phyloP scores from a whole-genome alignment of 2,329 filamentous ascomycete species.

The Thelonectria blattea region DNA sequence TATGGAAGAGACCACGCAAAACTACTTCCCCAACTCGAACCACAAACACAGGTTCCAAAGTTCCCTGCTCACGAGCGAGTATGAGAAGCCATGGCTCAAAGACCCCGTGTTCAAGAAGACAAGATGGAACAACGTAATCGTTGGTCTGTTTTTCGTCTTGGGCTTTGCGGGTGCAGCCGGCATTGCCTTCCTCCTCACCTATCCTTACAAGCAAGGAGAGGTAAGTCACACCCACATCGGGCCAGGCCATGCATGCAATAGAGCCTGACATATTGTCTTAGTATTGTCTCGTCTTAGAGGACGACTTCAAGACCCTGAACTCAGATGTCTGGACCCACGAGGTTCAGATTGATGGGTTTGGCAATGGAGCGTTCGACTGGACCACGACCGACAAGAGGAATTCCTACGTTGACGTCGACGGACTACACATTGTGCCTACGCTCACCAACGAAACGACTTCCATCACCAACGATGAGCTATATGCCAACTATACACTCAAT shows the following conservation, averaged over 20 bases:
- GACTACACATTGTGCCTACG: conserved; percentile 62
- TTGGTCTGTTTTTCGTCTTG: conserved; percentile 40
- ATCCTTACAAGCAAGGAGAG: conserved; percentile 34
- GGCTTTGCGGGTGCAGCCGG: conserved; percentile 44
- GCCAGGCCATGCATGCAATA: background rate
- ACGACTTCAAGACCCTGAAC: conserved; percentile 55
- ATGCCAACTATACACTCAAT: conserved; percentile 51
- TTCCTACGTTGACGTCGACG: conserved; percentile 53
- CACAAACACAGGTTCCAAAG: conserved; percentile 5
- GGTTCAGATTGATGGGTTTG: conserved; percentile 50
- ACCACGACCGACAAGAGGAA: conserved; percentile 56
- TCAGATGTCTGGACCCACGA: conserved; percentile 55
- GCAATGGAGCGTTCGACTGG: conserved; percentile 61
- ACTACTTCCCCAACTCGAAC: conserved; percentile 3
- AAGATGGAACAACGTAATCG: conserved; percentile 45
- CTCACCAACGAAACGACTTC: conserved; percentile 50
- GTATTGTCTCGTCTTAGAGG: conserved; percentile 58
- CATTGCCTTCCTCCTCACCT: conserved; percentile 42
- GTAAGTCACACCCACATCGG: conserved; percentile 17
- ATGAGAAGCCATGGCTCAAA: conserved; percentile 49
- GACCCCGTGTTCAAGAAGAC: conserved; percentile 43
- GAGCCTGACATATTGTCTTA: conserved; percentile 25
- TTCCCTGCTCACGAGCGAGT: conserved; percentile 26
- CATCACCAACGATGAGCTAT: conserved; percentile 48
- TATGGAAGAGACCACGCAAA: conserved; percentile 3